Conservation (phyloP, 495 filamentous ascomycete species). For the Massariosphaeria phaeospora region DNA sequence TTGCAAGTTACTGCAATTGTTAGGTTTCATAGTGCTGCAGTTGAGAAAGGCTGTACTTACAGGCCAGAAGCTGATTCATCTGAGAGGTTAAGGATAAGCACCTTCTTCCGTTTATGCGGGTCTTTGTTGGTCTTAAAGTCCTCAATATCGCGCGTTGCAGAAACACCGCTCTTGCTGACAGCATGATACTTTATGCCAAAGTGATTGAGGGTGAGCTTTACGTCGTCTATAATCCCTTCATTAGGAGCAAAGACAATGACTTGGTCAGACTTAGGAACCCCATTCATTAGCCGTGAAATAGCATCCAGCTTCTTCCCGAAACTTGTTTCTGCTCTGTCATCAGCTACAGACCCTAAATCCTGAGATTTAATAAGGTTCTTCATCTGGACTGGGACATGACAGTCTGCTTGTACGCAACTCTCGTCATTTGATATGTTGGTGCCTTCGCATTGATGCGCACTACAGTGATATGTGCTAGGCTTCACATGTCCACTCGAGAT, state of each 20-base stretch:
- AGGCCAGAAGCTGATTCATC: slow-evolving; percentile 62
- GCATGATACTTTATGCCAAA: slow-evolving; percentile 39
- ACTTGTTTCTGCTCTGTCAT: slow-evolving; percentile 29
- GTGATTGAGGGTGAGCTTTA: slow-evolving; percentile 37
- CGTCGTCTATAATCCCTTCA: slow-evolving; percentile 30
- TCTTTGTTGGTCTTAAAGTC: slow-evolving; percentile 42
- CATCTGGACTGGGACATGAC: slow-evolving; percentile 15
- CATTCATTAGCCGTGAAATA: slow-evolving; percentile 29
- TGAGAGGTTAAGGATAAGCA: slow-evolving; percentile 63
- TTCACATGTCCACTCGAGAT: neutral
- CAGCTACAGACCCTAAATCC: neutral
- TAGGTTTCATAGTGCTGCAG: neutral
- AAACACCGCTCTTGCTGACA: slow-evolving; percentile 27
- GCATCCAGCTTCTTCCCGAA: slow-evolving; percentile 34
- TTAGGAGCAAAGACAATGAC: slow-evolving; percentile 43
- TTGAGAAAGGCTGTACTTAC: slow-evolving; percentile 46
- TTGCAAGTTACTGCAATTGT: slow-evolving; percentile 57
- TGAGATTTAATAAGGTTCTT: slow-evolving; percentile 28
- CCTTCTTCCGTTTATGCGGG: slow-evolving; percentile 40
- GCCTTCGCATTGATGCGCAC: neutral
- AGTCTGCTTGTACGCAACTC: slow-evolving; percentile 21
- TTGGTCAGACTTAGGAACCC: slow-evolving; percentile 35
- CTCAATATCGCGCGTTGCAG: slow-evolving; percentile 36
- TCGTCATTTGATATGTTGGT: no score
- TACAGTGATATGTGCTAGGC: neutral